Percentiles rank a stretch among this genome's conserved stretches.
Evolutionary conservation across 129 eudicot species (phyloP).

Genomic region (Mikania micrantha): DNA sequence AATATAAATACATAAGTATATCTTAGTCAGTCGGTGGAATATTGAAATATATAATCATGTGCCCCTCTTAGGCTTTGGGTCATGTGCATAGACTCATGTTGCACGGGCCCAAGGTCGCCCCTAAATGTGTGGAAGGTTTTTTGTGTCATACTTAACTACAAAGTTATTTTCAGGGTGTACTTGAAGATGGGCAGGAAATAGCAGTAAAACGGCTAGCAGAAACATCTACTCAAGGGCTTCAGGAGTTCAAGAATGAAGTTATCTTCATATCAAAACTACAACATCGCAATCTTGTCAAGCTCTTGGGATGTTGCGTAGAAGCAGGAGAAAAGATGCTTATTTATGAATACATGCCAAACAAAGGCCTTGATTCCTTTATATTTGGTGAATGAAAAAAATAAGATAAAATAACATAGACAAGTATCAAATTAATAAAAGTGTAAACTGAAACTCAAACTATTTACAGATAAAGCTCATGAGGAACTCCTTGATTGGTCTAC

Average conservation of each 20-base stretch:
- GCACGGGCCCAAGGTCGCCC: too few species aligned
- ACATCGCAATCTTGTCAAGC: background rate
- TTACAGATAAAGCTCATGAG: background rate
- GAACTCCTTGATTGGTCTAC: background rate
- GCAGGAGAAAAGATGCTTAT: background rate
- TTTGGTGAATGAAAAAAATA: background rate
- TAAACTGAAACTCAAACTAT: background rate
- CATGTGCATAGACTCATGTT: too few species aligned
- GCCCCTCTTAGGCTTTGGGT: too few species aligned
- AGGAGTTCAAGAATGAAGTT: background rate
- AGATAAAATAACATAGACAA: background rate
- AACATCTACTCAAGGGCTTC: background rate
- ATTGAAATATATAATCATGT: too few species aligned
- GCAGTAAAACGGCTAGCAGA: conserved; percentile 3
- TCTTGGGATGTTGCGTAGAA: background rate
- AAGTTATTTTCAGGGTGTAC: background rate
- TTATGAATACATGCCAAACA: background rate
- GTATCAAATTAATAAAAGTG: background rate
- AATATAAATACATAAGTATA: too few species aligned
- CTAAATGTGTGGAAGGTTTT: too few species aligned
- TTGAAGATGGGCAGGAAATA: background rate
- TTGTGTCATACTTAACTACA: background rate
- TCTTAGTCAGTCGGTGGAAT: too few species aligned
- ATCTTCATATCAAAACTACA: background rate
- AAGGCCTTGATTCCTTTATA: background rate